Evolutionary conservation across 2,329 filamentous ascomycete species (phyloP).

Genomic region (Lasiodiplodia hormozganensis): DNA sequence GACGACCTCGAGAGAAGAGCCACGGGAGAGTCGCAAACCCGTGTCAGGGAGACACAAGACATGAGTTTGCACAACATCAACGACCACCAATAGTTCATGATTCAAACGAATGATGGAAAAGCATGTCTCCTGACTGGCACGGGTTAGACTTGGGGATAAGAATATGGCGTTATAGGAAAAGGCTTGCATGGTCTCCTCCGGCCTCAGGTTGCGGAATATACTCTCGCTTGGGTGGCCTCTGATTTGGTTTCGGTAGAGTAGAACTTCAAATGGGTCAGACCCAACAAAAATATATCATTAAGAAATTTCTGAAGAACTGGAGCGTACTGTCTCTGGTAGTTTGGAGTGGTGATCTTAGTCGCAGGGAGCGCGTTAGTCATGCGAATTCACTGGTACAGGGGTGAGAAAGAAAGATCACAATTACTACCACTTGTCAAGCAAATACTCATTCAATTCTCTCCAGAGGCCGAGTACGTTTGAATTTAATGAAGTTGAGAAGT

Average conservation of each 20-base stretch:
- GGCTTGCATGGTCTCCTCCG: background rate
- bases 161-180: background rate
- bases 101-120: background rate
- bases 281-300: constrained; percentile 10
- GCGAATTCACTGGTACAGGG: no score
- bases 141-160: background rate
- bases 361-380: background rate
- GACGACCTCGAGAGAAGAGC: constrained; percentile 37
- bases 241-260: constrained; percentile 7
- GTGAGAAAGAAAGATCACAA: background rate
- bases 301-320: background rate
- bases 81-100: constrained; percentile 39
- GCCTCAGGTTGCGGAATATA: background rate
- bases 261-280: constrained; percentile 14
- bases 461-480: background rate
- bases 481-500: background rate
- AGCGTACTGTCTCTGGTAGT: background rate
- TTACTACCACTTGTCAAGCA: background rate
- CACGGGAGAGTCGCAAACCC: constrained; percentile 48
- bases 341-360: background rate
- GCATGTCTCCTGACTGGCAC: background rate
- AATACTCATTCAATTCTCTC: background rate
- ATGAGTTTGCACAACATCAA: constrained; percentile 66
- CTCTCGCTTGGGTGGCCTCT: constrained; percentile 18
- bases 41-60: constrained; percentile 60